Base-by-base conservation (phyloP, 1,284 basidiomycete species). In the Ustilago tritici region DNA sequence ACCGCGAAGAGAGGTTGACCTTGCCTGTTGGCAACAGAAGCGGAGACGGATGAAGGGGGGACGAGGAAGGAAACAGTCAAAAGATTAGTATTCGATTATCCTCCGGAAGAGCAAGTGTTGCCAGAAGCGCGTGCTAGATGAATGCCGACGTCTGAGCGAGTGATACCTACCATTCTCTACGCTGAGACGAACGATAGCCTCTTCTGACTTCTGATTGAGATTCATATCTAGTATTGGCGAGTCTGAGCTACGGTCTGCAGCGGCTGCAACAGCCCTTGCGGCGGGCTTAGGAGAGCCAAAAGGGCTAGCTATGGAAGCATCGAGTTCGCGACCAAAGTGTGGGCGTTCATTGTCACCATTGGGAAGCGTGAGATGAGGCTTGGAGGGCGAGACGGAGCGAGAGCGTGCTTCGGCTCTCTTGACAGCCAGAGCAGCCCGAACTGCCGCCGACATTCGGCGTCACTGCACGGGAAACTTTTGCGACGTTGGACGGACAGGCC, bases 381-480 rank as follows among this genome's bases (percentile, higher is more conserved):
- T 74, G 63, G 76, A 62, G 38, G 76, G 69, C 12, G 77, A 77
- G 19, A 41, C 10, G 32, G 75, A 75, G 53, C 67, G 65, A 10
- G 71, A 70, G 47, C 79, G 69, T 41, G 61, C 63, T 49, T 67
- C 76, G 43, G 77, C 77, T 56, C 77, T 38, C 65, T 72, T 71
- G 8, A 70, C 80, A 54, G 78, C 75, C 55, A 82, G 59, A 38
- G 80, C 80, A 69, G 80, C 80, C 34, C 73, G 72, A 38, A 82
- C 73, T 40, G 77, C 76, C 47, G 70, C 80, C 43, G 80, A 82
- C 80, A 82, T 82, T 49, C 70, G 65, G 55, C 52, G 70, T 64
- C 59, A 55, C 38, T 28, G 10, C 40, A n/a, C 47, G 28, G 49
- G 12, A 28, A 46, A 43, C 31, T 50, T 35, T 28, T 23, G n/a